Percentiles rank a stretch among this genome's conserved stretches.
Evolutionary conservation across 2,329 filamentous ascomycete genomes (phyloP).

Genomic region (Diaporthe velutina): DNA sequence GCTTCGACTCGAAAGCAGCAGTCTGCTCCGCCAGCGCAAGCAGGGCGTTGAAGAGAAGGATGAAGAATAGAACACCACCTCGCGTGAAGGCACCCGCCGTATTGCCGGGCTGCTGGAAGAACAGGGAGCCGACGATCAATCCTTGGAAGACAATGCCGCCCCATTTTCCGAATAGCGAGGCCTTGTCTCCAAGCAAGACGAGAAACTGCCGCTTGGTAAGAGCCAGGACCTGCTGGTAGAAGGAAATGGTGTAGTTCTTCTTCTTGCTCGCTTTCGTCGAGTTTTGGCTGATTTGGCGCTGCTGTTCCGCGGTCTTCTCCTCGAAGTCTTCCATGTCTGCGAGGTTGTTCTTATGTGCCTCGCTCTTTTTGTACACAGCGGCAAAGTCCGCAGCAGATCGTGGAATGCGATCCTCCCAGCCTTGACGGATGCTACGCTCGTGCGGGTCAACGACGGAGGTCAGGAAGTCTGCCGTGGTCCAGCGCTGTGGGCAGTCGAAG

Average conservation of each 20-base stretch:
- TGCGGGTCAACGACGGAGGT: conserved; percentile 75
- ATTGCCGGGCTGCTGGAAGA: conserved; percentile 72
- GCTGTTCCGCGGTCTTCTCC: conserved; percentile 53
- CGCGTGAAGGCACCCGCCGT: conserved; percentile 74
- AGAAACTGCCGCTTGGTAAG: conserved; percentile 54
- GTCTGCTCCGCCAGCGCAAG: conserved; percentile 77
- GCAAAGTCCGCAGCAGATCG: conserved; percentile 74
- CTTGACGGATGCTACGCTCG: conserved; percentile 67
- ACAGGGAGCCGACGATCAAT: conserved; percentile 74
- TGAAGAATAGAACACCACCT: conserved; percentile 73
- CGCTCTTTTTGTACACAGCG: conserved; percentile 61
- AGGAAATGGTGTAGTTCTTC: conserved; percentile 66
- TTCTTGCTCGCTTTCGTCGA: conserved; percentile 54
- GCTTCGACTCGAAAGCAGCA: conserved; percentile 70
- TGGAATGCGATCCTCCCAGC: conserved; percentile 69
- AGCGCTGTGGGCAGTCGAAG: conserved; percentile 74
- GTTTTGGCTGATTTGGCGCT: conserved; percentile 54
- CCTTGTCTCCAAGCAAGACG: conserved; percentile 51
- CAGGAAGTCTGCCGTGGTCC: conserved; percentile 79
- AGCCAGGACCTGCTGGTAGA: conserved; percentile 62
- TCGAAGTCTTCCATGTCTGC: conserved; percentile 68
- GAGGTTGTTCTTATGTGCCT: conserved; percentile 56
- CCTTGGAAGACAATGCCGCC: conserved; percentile 66
- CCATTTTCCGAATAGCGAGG: conserved; percentile 51
- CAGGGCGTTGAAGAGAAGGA: conserved; percentile 72